phyloP scores from a whole-genome alignment of 2,329 filamentous ascomycete genomes.

The Botrytis tulipae region DNA sequence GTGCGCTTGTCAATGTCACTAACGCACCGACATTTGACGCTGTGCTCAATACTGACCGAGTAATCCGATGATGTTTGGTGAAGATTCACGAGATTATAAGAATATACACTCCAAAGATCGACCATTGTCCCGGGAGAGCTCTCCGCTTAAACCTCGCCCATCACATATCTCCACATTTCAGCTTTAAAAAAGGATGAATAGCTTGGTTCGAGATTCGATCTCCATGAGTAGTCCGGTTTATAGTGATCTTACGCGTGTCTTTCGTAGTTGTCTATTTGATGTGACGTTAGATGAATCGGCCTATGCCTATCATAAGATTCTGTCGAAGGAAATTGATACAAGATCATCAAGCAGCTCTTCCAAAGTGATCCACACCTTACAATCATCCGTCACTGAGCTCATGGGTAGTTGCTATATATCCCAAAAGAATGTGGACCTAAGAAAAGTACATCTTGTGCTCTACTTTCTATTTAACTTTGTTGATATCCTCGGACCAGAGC shows the following conservation, averaged over 20 bases:
- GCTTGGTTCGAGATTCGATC: not conserved
- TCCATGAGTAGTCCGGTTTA: not conserved
- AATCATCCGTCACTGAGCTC: not conserved
- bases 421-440: not conserved
- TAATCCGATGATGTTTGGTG: no score
- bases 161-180: not conserved
- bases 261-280: not conserved
- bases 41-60: not conserved
- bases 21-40: not conserved
- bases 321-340: not conserved
- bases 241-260: no score
- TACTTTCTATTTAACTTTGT: not conserved
- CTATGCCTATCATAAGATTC: not conserved
- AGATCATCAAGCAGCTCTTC: not conserved
- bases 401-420: not conserved
- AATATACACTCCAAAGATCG: not conserved
- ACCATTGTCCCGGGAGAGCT: not conserved
- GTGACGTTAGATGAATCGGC: not conserved
- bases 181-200: not conserved
- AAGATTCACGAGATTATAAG: no score
- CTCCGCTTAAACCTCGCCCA: not conserved
- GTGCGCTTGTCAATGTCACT: not conserved
- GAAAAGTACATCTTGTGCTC: not conserved
- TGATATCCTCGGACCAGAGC: not conserved
- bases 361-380: not conserved